Percentiles rank a stretch among this genome's conserved stretches.
Evolutionary conservation across 73 alveolate genomes (phyloP).

Genomic region (Symbiodinium natans): DNA sequence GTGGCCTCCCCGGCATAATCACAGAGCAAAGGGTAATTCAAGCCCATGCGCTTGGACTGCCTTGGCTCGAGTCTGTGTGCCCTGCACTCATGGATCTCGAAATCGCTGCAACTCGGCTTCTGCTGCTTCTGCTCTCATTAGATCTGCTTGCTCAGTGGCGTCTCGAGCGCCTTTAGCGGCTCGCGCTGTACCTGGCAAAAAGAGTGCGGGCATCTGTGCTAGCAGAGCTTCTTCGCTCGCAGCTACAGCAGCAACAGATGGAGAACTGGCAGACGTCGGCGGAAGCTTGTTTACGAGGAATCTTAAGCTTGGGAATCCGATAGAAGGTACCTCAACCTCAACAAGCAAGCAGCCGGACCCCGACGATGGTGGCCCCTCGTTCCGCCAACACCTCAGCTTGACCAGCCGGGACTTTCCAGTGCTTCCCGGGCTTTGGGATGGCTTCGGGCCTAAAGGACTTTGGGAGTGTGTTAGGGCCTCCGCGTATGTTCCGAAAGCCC

Average conservation of each 20-base stretch:
- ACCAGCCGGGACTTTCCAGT: no score
- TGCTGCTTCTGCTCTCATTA: background rate
- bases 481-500: no score
- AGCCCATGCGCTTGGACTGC: conserved; percentile 48
- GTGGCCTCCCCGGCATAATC: conserved; percentile 22
- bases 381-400: conserved; percentile 61
- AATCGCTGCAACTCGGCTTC: background rate
- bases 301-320: no score
- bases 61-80: background rate
- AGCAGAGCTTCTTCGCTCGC: background rate
- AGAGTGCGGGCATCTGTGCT: background rate
- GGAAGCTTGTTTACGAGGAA: no score
- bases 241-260: background rate
- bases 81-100: no score
- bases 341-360: background rate
- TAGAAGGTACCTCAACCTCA: no score
- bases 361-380: conserved; percentile 82
- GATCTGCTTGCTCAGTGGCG: background rate
- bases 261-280: background rate
- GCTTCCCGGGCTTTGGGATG: no score
- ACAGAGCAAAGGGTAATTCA: conserved; percentile 63
- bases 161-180: conserved; percentile 29
- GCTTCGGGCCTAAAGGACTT: no score
- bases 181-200: conserved; percentile 67
- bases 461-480: no score